A percentile compares a stretch with the other conserved stretches of the same genome.
phyloP scores from a whole-genome alignment of 169 alveolate genomes.

The Blepharisma undulans region DNA sequence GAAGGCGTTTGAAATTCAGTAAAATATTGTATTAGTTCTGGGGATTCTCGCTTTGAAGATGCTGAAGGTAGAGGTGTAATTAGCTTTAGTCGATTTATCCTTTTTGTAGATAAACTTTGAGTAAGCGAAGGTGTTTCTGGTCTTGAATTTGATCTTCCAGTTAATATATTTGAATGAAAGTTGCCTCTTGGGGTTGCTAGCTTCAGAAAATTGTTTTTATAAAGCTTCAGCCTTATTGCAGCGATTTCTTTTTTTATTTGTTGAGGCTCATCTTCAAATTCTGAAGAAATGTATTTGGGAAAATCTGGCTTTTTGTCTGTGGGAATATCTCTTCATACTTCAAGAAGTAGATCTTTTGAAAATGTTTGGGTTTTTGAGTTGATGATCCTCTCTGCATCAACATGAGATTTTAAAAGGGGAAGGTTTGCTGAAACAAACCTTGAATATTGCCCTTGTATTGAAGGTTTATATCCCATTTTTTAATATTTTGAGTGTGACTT shows the following conservation, averaged over 20 bases:
- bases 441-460: not conserved
- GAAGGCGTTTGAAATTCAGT: not conserved
- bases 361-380: not conserved
- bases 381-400: not conserved
- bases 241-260: not conserved
- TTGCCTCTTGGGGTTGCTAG: not conserved
- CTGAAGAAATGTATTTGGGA: not conserved
- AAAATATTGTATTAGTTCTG: not conserved
- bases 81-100: not conserved
- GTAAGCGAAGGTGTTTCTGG: not conserved
- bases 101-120: not conserved
- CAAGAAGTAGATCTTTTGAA: not conserved
- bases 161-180: not conserved
- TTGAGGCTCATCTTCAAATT: not conserved
- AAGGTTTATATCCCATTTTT: not conserved
- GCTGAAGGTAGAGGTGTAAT: not conserved
- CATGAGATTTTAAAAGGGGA: not conserved
- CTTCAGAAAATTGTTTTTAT: not conserved
- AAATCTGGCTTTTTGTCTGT: not conserved
- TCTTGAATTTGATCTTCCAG: not conserved
- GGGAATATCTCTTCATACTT: not conserved
- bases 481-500: not conserved
- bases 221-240: not conserved
- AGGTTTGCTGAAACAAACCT: not conserved
- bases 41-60: not conserved